phyloP scores from a whole-genome alignment of 2,329 filamentous ascomycete species.

The Colletotrichum tanaceti region DNA sequence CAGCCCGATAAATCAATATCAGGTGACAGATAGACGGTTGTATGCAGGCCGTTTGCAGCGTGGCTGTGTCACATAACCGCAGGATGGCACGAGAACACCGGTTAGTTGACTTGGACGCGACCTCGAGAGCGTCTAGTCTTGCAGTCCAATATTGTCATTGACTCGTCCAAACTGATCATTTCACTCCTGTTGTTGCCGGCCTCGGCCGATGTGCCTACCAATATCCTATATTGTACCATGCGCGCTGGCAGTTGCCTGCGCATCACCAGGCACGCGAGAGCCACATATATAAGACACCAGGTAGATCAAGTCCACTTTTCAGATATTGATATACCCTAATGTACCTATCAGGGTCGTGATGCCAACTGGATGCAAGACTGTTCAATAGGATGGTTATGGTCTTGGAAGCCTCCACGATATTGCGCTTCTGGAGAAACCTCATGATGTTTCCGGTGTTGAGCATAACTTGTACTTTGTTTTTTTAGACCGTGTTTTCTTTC shows the following conservation, averaged over 20 bases:
- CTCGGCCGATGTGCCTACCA: not conserved
- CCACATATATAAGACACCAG: not conserved
- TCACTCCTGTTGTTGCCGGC: too few relatives aligned
- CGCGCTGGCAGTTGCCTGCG: not conserved
- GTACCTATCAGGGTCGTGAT: too few relatives aligned
- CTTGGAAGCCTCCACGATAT: too few relatives aligned
- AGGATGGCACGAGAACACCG: not conserved
- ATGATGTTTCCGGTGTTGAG: too few relatives aligned
- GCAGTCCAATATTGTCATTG: not conserved
- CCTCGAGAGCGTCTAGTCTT: not conserved
- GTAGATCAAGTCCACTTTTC: not conserved
- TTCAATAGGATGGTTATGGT: too few relatives aligned
- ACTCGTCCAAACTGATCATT: not conserved
- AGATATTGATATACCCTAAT: too few relatives aligned
- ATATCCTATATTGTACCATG: not conserved
- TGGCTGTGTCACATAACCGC: not conserved
- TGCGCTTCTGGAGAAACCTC: too few relatives aligned
- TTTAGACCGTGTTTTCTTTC: too few relatives aligned
- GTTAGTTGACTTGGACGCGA: not conserved
- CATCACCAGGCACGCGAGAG: conserved; percentile 7
- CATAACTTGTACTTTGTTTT: too few relatives aligned
- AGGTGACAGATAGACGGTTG: not conserved
- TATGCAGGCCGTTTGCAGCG: not conserved
- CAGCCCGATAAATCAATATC: not conserved
- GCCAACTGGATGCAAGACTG: too few relatives aligned